Percentiles rank a stretch among this genome's conserved stretches.
phyloP scores from a whole-genome alignment of 1,284 basidiomycete species.

The Marasmius tenuissimus region DNA sequence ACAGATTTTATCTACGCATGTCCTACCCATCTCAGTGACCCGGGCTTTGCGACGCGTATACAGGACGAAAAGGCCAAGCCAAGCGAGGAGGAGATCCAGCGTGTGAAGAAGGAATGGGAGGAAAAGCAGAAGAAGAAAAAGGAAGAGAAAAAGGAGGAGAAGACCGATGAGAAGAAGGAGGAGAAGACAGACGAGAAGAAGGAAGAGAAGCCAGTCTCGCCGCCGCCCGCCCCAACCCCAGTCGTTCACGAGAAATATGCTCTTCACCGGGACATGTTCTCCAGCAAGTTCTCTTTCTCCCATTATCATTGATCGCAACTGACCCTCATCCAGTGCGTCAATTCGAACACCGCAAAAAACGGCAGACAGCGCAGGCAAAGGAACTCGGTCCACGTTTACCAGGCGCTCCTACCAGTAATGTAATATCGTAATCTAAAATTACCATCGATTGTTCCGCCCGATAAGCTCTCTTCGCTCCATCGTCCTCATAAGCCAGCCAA shows the following conservation, averaged over 20 bases:
- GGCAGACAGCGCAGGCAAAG: constrained; percentile 55
- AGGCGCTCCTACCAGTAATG: constrained; percentile 39
- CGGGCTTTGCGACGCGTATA: constrained; percentile 64
- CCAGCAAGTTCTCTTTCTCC: constrained; percentile 36
- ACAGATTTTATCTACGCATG: constrained; percentile 79
- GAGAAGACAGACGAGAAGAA: constrained; percentile 23
- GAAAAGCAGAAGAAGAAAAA: constrained; percentile 63
- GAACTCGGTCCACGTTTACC: constrained; percentile 58
- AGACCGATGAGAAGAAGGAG: constrained; percentile 38
- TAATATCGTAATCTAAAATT: background rate
- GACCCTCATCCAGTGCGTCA: constrained; percentile 45
- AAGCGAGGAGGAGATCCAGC: constrained; percentile 69
- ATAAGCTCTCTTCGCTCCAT: constrained; percentile 43
- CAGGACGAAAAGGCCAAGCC: constrained; percentile 46
- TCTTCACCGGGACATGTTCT: constrained; percentile 60
- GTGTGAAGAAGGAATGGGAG: constrained; percentile 78
- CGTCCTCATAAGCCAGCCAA: constrained; percentile 47
- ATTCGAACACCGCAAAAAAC: constrained; percentile 54
- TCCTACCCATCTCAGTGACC: constrained; percentile 64
- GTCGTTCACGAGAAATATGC: constrained; percentile 52
- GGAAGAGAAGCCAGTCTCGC: constrained; percentile 23
- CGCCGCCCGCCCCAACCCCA: constrained; percentile 29
- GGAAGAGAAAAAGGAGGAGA: constrained; percentile 50
- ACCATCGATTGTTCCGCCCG: background rate
- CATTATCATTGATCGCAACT: background rate